phyloP scores from a whole-genome alignment of 352 stramenopile species.

The Globisporangium rhizosaccharum region DNA sequence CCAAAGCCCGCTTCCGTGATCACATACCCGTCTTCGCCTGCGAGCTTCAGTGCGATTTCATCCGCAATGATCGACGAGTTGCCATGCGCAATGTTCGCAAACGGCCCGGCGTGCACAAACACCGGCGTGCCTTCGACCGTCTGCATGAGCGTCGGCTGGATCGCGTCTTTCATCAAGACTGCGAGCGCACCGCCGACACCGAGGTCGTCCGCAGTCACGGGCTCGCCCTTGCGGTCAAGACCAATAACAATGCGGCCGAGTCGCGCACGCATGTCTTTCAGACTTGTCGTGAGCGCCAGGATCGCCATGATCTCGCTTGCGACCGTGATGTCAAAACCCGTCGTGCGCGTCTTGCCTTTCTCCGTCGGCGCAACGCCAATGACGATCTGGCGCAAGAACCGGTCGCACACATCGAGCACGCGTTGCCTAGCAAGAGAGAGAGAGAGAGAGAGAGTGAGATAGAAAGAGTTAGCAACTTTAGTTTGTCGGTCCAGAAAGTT shows the following conservation, averaged over 20 bases:
- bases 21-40: constrained; percentile 94
- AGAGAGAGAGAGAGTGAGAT: no score
- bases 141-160: constrained; percentile 98
- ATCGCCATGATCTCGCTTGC: constrained; percentile 99
- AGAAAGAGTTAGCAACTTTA: background rate
- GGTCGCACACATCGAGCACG: constrained; percentile 97
- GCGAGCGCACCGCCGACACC: constrained; percentile 94
- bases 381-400: constrained; percentile 90
- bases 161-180: constrained; percentile 97
- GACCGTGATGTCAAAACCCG: constrained; percentile 87
- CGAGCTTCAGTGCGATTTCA: constrained; percentile 91
- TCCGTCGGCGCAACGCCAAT: constrained; percentile 90
- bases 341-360: constrained; percentile 77
- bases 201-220: constrained; percentile 96
- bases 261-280: constrained; percentile 93
- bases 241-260: constrained; percentile 94
- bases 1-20: constrained; percentile 98
- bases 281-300: constrained; percentile 91
- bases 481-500: background rate
- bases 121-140: constrained; percentile 95
- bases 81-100: constrained; percentile 97
- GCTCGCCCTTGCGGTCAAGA: constrained; percentile 64
- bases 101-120: constrained; percentile 97
- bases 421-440: constrained; percentile 52
- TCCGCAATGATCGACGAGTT: constrained; percentile 98